phyloP scores from a whole-genome alignment of 176 grass and related monocot genomes.

The Cenchrus fungigraminus region DNA sequence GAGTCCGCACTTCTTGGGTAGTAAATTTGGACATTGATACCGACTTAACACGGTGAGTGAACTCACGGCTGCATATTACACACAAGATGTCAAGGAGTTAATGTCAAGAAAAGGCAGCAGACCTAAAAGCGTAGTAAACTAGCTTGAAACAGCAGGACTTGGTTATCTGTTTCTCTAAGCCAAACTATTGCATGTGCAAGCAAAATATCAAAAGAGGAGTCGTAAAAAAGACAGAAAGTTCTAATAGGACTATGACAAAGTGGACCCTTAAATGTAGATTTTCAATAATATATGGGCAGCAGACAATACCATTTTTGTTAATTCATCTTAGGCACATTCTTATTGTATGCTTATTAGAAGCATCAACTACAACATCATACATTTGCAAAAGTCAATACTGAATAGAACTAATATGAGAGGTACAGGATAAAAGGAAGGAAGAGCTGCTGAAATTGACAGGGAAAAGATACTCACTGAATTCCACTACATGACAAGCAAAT shows the following conservation, averaged over 20 bases:
- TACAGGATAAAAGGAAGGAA: slow-evolving; percentile 15
- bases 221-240: slow-evolving; percentile 21
- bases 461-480: slow-evolving; percentile 80
- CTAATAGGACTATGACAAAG: background rate
- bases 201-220: background rate
- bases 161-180: slow-evolving; percentile 3
- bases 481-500: slow-evolving; percentile 84
- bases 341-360: slow-evolving; percentile 27
- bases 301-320: background rate
- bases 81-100: background rate
- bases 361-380: slow-evolving; percentile 20
- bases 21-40: slow-evolving; percentile 96
- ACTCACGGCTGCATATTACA: slow-evolving; percentile 73
- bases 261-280: slow-evolving; percentile 10
- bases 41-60: slow-evolving; percentile 96
- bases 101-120: slow-evolving; percentile 29
- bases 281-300: background rate
- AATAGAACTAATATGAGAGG: slow-evolving; percentile 9
- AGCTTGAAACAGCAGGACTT: slow-evolving; percentile 10
- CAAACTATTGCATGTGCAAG: slow-evolving; percentile 1
- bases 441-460: slow-evolving; percentile 6
- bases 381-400: slow-evolving; percentile 19
- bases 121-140: background rate
- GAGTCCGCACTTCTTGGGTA: slow-evolving; percentile 81
- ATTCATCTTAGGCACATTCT: background rate